Base-by-base conservation (phyloP, 108 stramenopile genomes). In the Mediolabrus comicus region DNA sequence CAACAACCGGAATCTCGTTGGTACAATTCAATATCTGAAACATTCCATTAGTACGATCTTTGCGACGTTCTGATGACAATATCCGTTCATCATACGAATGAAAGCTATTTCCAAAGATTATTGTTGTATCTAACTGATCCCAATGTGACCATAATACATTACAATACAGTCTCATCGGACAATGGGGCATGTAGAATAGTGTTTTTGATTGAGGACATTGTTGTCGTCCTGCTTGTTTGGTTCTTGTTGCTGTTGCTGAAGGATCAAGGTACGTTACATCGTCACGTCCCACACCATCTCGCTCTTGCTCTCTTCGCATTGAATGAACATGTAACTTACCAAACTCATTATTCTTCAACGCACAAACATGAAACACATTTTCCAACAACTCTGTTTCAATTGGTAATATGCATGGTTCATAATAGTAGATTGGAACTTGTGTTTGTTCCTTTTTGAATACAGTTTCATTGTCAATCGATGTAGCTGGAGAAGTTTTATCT, bases 71-170 rank as follows among this genome's bases (percentile, higher is more conserved):
- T 9, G 56, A 65, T n/a, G 72, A 64, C 36, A 82, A 59, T 30
- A 49, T 53, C 27, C 81, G 66, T 11, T 82, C 72, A 13, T 82
- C 62, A 28, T 82, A 82, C 3, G 59, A 49, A 35, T 64, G 73
- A 27, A 82, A 79, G 66, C 75, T 82, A 46, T 82, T 82, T 0
- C 81, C 81, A 36, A 71, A 78, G 11, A 82, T 46, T 17, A 65
- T 65, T 55, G 31, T 74, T 49, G 46, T 22, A 4, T 17, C 22
- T 22, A 49, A 22, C 19, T 8, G 17, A 12, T 54, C 72, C 81
- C 81, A 82, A 32, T 82, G 65, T 32, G 77, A 46, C 81, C 77
- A 79, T 14, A 82, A 66, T 17, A 82, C 77, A 62, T 82, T 82
- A 41, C 77, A 67, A 64, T 82, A 82, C 32, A 82, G 56, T 67